Evolutionary conservation across 139 green algal genomes (phyloP).

Genomic region (Ostreobium quekettii): DNA sequence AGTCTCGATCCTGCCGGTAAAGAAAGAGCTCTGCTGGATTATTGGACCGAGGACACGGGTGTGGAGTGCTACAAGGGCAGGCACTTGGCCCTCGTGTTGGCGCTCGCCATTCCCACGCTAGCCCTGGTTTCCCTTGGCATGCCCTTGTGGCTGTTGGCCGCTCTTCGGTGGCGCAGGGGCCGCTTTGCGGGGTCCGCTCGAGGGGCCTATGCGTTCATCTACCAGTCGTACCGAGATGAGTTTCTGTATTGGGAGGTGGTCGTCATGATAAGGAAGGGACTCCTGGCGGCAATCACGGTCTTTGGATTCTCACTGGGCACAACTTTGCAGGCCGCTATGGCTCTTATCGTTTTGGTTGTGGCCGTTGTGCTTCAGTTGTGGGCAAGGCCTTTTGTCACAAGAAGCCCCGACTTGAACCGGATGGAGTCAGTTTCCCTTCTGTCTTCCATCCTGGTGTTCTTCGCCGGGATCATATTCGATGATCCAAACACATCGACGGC

Average conservation of each 20-base stretch:
- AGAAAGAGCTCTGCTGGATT: too few species aligned
- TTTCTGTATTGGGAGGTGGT: slow-evolving; percentile 18
- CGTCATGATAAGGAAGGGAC: slow-evolving; percentile 10
- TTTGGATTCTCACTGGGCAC: too few species aligned
- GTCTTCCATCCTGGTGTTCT: slow-evolving; percentile 8
- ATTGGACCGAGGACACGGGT: slow-evolving; percentile 11
- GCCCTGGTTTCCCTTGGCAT: background rate
- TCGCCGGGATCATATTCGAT: slow-evolving; percentile 2
- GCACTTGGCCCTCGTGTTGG: background rate
- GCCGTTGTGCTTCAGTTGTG: too few species aligned
- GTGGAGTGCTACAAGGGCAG: background rate
- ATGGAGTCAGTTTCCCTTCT: slow-evolving; percentile 5
- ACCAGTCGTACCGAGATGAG: slow-evolving; percentile 8
- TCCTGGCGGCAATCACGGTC: too few species aligned
- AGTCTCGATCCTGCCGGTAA: too few species aligned
- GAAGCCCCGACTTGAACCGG: too few species aligned
- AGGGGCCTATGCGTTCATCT: slow-evolving; percentile 14
- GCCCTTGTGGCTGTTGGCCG: background rate
- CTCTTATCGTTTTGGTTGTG: too few species aligned
- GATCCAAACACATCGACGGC: slow-evolving; percentile 12
- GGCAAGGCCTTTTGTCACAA: too few species aligned
- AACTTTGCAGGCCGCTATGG: too few species aligned
- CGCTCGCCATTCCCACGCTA: slow-evolving; percentile 6
- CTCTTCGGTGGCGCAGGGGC: background rate
- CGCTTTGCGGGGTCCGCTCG: background rate